Evolutionary conservation across 169 alveolate species (phyloP), one percentile per base, ranked within the genome.

Genomic region (Plasmodium gonderi): DNA sequence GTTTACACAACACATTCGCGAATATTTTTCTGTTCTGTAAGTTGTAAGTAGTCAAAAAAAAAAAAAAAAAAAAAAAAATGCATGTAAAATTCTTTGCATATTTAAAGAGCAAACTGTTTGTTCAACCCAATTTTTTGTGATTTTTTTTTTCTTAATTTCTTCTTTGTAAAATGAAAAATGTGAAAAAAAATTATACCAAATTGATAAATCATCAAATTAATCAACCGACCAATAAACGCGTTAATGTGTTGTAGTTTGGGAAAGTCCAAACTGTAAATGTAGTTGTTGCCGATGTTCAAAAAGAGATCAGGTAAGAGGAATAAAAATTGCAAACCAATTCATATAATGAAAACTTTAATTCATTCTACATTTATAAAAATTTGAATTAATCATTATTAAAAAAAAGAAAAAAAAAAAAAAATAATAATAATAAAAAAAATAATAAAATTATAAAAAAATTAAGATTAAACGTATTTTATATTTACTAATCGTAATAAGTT

Each of bases 301-400:
- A n/a, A n/a, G 17, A 4, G 42, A 26, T 4, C n/a, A 5, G 20
- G 65, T 0, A 9, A 26, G 31, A 74, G 31, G 80, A 20, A 20
- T 47, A 74, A 74, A 60, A 36, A 40, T 74, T 33, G 49, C 20
- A 75, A 6, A 36, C 67, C 14, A 29, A 31, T 31, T 44, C 14
- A 7, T 75, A 26, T 31, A 17, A 47, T 49, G 64, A 75, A 75
- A 36, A 75, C 67, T 42, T 75, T 49, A 75, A 49, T 38, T 75
- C 82, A 42, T 38, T n/a, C 12, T 47, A 26, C 12, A 12, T 4
- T 75, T 54, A 17, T 75, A 26, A 75, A 29, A 75, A 75, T 75
- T n/a, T 75, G 33, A 75, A 42, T 47, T 36, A 49, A 40, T 75
- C 51, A 33, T 75, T 75, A 54, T n/a, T n/a, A n/a, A n/a, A n/a